phyloP scores from a whole-genome alignment of 305 asterid species.

The Plantago lanceolata region DNA sequence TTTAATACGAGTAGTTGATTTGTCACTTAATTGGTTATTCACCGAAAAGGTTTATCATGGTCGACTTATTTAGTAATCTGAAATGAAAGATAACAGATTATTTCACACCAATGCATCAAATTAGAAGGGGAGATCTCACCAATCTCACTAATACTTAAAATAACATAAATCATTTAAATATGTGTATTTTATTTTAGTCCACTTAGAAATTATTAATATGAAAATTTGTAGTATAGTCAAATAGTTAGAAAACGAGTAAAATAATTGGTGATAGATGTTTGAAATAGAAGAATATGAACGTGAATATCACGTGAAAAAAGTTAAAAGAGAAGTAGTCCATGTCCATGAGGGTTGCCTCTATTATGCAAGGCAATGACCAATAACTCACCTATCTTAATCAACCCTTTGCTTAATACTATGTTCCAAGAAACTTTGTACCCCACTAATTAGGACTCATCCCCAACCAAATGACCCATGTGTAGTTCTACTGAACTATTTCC shows the following conservation, averaged over 20 bases:
- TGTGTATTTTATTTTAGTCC: too few relatives aligned
- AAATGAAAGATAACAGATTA: too few relatives aligned
- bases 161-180: too few relatives aligned
- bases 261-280: constrained; percentile 26
- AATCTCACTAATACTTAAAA: too few relatives aligned
- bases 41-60: too few relatives aligned
- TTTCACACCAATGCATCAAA: too few relatives aligned
- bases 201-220: too few relatives aligned
- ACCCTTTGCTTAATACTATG: constrained; percentile 39
- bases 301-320: constrained; percentile 51
- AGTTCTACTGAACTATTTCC: constrained; percentile 14
- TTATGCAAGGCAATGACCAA: constrained; percentile 33
- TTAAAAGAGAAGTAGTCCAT: constrained; percentile 20
- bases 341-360: constrained; percentile 52
- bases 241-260: not conserved
- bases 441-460: constrained; percentile 30
- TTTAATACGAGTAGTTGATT: too few relatives aligned
- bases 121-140: not conserved
- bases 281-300: not conserved
- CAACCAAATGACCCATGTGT: constrained; percentile 43
- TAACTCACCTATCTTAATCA: constrained; percentile 41
- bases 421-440: constrained; percentile 37
- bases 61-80: too few relatives aligned
- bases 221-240: not conserved
- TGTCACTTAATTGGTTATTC: too few relatives aligned